Base-by-base conservation (phyloP, 257 asterid species). In the Jasminum sambac region DNA sequence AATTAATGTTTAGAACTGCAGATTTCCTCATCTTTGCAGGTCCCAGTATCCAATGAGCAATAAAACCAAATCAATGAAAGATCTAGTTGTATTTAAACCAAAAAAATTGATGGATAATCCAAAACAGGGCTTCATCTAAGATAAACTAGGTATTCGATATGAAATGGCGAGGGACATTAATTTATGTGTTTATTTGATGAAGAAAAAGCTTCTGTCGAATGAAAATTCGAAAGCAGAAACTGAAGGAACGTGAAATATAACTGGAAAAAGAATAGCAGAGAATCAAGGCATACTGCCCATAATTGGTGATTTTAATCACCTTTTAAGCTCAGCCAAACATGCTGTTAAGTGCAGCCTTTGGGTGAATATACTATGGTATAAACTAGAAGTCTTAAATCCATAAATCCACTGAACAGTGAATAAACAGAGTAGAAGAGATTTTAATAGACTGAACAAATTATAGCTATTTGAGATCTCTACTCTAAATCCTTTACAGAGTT, bases 1-100 rank as follows among this genome's bases (percentile, higher is more conserved):
- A 19, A 74, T 43, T 69, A 71, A 23, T 21, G 12, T 72, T 41
- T 19, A 60, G 61, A 77, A 68, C 37, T n/a, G 46, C 3, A 58
- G 16, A 26, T 41, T 57, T 16, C 44, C 44, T 19, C 48, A 68
- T 52, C 26, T 30, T 67, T 30, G 3, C 50, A 30, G 40, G 39
- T 44, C n/a, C 8, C 72, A 23, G 19, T 38, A 38, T 55, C 57
- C 26, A 69, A 52, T 52, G 14, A 68, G n/a, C 25, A 38, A 14
- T 50, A 50, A 41, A 50, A 24, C 60, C 63, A 70, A 12, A 68
- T 19, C 36, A 55, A 23, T 3, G 62, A 23, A 19, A 55, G 36
- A 19, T 9, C 4, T 52, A 55, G 23, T 55, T 13, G 34, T 55
- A 21, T 23, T 30, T 55, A 19, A 55, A 55, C 36, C n/a, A 2